Percentiles rank a stretch among this genome's conserved stretches.
These are phyloP conservation scores for Botrytis hyacinthi DNA, from an alignment of 2,329 filamentous ascomycete genomes.

Conservation along the genomic window DNA sequence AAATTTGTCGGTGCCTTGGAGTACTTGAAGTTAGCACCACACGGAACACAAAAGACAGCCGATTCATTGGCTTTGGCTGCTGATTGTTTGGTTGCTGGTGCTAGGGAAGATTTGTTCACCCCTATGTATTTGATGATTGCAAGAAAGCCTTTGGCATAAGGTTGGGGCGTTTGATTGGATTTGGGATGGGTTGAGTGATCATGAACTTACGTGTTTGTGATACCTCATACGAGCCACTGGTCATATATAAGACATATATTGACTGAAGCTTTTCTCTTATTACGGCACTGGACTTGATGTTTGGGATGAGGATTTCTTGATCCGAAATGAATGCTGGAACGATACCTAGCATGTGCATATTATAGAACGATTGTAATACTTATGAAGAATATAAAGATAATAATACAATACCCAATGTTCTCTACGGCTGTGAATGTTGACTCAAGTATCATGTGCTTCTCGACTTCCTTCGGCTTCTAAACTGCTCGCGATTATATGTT, in stretches of 20 bases:
- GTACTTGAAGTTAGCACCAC: conserved; percentile 69
- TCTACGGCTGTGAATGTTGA: neutral
- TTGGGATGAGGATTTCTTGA: conserved; percentile 1
- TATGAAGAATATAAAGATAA: conserved; percentile 16
- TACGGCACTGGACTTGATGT: conserved; percentile 2
- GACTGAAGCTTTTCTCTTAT: neutral
- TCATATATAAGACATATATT: conserved; percentile 7
- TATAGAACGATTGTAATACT: conserved; percentile 19
- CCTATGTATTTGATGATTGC: conserved; percentile 98
- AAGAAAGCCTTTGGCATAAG: conserved; percentile 63
- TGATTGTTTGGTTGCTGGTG: conserved; percentile 84
- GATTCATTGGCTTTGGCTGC: conserved; percentile 79
- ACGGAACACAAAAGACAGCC: conserved; percentile 90
- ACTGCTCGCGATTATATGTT: neutral
- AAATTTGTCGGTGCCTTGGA: conserved; percentile 75
- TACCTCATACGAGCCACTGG: neutral
- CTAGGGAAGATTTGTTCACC: conserved; percentile 84
- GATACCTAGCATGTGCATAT: neutral
- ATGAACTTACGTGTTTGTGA: neutral
- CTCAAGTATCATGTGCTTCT: neutral
- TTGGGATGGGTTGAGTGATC: neutral
- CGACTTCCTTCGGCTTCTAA: neutral
- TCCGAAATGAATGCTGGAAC: neutral
- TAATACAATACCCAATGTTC: neutral
- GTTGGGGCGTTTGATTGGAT: conserved; percentile 1